phyloP scores from a whole-genome alignment of 2,329 filamentous ascomycete species.

The Aspergillus vadensis region DNA sequence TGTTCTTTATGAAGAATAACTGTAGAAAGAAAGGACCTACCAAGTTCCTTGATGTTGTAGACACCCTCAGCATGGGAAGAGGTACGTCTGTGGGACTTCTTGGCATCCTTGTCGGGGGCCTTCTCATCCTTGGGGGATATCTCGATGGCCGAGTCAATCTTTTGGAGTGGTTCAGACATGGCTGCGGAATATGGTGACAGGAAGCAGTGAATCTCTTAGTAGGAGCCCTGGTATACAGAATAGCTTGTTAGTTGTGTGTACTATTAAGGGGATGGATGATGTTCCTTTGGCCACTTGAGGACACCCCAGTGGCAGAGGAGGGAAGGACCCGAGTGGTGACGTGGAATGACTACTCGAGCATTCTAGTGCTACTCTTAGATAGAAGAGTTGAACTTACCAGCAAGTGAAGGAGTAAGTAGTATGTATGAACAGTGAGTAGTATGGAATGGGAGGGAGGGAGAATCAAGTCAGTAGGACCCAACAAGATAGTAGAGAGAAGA shows the following conservation, averaged over 20 bases:
- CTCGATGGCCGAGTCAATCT: conserved; percentile 88
- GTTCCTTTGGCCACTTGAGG: not conserved
- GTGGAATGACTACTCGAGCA: not conserved
- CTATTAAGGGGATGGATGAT: not conserved
- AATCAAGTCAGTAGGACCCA: not conserved
- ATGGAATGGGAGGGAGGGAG: conserved; percentile 15
- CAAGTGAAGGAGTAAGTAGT: not conserved
- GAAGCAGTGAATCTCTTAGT: not conserved
- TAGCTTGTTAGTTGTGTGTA: not conserved
- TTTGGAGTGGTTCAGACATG: conserved; percentile 71
- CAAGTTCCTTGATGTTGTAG: conserved; percentile 80
- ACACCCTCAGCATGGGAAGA: conserved; percentile 75
- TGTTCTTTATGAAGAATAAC: no score
- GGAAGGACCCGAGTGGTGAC: not conserved
- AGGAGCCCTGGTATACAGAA: not conserved
- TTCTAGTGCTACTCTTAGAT: not conserved
- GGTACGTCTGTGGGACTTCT: conserved; percentile 66
- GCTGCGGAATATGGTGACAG: conserved; percentile 18
- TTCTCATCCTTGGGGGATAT: conserved; percentile 68
- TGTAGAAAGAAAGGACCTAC: conserved; percentile 55
- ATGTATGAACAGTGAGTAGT: conserved; percentile 4
- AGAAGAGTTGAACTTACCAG: conserved; percentile 13
- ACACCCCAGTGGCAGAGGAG: not conserved
- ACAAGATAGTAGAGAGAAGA: conserved; percentile 8
- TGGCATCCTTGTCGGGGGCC: conserved; percentile 42